These are phyloP conservation scores for Fusarium humuli DNA, from an alignment of 2,329 filamentous ascomycete species.

Conservation along the genomic window DNA sequence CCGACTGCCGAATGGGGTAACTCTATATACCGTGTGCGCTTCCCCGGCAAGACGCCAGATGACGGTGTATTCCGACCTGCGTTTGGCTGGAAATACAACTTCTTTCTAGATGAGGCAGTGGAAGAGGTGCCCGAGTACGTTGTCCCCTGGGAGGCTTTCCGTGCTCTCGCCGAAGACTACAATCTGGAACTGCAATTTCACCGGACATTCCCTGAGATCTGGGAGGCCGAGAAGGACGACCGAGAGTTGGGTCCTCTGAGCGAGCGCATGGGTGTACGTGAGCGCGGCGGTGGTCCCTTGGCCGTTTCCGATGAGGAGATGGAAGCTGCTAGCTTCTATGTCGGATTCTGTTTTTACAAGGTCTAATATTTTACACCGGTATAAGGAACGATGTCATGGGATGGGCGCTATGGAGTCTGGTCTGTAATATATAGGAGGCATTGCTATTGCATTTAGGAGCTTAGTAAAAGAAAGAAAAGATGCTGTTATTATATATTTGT, in stretches of 20 bases:
- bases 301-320: conserved; percentile 87
- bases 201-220: conserved; percentile 89
- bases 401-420: conserved; percentile 14
- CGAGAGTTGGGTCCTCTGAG: conserved; percentile 82
- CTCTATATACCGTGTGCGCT: conserved; percentile 89
- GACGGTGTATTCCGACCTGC: conserved; percentile 94
- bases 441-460: neutral
- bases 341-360: conserved; percentile 98
- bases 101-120: conserved; percentile 94
- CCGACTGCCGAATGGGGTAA: conserved; percentile 89
- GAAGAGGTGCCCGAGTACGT: conserved; percentile 98
- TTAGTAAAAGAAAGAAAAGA: conserved; percentile 27
- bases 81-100: conserved; percentile 98
- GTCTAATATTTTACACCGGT: conserved; percentile 62
- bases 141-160: conserved; percentile 97
- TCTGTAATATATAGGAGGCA: conserved; percentile 3
- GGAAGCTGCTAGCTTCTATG: conserved; percentile 91
- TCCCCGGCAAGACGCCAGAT: conserved; percentile 82
- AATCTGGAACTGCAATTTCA: conserved; percentile 96
- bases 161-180: conserved; percentile 94
- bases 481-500: conserved; percentile 37
- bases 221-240: conserved; percentile 91
- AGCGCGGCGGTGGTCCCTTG: conserved; percentile 73
- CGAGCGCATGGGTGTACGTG: conserved; percentile 94
- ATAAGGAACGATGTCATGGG: conserved; percentile 2